A percentile compares a stretch with the other conserved stretches of the same genome.
Evolutionary conservation across 2,329 filamentous ascomycete species (phyloP).

Genomic region (Tympanopsis confertula): DNA sequence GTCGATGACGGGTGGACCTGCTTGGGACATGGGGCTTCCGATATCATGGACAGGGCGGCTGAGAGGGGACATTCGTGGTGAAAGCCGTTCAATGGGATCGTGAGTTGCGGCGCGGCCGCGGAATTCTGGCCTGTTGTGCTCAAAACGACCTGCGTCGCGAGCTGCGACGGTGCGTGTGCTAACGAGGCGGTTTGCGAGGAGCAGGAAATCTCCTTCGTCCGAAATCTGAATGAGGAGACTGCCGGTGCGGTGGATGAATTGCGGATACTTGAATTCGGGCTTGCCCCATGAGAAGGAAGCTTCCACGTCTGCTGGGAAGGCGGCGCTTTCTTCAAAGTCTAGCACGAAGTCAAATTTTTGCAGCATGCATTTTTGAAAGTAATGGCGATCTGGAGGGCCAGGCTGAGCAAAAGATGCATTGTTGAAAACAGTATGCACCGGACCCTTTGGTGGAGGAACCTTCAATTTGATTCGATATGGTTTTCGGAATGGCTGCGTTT

Average conservation of each 20-base stretch:
- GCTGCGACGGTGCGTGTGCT: conserved; percentile 33
- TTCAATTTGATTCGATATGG: conserved; percentile 50
- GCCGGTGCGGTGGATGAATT: conserved; percentile 62
- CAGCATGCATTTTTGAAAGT: conserved; percentile 57
- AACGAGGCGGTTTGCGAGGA: conserved; percentile 57
- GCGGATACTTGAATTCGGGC: conserved; percentile 54
- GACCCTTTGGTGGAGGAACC: conserved; percentile 34
- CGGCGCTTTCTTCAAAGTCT: conserved; percentile 52
- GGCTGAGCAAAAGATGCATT: conserved; percentile 37
- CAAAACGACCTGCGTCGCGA: neutral
- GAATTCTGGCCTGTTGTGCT: neutral
- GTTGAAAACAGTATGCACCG: conserved; percentile 37
- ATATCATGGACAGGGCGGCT: neutral
- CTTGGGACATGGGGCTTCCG: neutral
- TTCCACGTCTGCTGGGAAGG: conserved; percentile 55
- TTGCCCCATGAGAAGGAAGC: conserved; percentile 62
- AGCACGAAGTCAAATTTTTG: conserved; percentile 60
- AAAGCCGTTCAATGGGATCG: neutral
- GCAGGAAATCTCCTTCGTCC: conserved; percentile 49
- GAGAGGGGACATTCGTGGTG: neutral
- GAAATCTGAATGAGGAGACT: conserved; percentile 56
- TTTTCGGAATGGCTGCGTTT: conserved; percentile 54
- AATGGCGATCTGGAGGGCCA: conserved; percentile 21
- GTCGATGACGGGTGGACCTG: conserved; percentile 6
- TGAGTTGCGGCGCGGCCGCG: neutral